A percentile compares a stretch with the other conserved stretches of the same genome.
These are phyloP conservation scores for Hygrocybe punicea DNA, from an alignment of 768 basidiomycete genomes.

Conservation along the genomic window DNA sequence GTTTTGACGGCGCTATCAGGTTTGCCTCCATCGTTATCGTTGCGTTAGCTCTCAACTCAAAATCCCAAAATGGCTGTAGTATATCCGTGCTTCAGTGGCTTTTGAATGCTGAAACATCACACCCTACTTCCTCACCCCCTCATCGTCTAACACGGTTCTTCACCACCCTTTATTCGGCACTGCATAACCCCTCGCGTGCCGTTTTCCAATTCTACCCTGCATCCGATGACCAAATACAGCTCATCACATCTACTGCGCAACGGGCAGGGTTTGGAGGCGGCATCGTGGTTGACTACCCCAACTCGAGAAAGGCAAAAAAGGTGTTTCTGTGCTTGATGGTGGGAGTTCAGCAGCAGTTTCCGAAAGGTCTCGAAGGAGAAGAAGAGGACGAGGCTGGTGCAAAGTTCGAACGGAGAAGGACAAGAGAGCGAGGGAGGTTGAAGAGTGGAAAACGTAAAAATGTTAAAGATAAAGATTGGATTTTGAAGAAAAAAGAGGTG, in stretches of 20 bases:
- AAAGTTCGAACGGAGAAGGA: conserved; percentile 75
- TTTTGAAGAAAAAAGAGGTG: conserved; percentile 95
- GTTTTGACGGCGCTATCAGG: conserved; percentile 98
- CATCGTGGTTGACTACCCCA: conserved; percentile 94
- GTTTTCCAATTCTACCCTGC: conserved; percentile 95
- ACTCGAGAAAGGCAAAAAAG: conserved; percentile 93
- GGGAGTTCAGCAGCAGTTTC: conserved; percentile 66
- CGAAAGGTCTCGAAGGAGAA: conserved; percentile 72
- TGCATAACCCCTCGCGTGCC: conserved; percentile 81
- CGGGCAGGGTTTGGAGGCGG: conserved; percentile 97
- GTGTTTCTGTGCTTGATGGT: conserved; percentile 92
- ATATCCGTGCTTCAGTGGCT: conserved; percentile 99
- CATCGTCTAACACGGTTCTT: conserved; percentile 86
- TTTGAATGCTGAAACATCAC: conserved; percentile 91
- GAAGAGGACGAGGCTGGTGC: conserved; percentile 55
- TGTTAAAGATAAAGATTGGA: conserved; percentile 85
- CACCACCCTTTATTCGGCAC: conserved; percentile 83
- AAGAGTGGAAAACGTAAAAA: conserved; percentile 67
- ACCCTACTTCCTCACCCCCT: conserved; percentile 83
- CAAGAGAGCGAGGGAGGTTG: conserved; percentile 54
- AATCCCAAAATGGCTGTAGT: conserved; percentile 40
- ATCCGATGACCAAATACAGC: conserved; percentile 93
- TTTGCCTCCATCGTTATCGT: conserved; percentile 32
- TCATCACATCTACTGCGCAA: conserved; percentile 90
- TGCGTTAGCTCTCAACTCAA: not conserved